Base-by-base conservation (phyloP, 1,139 yeast species). In the Zygosaccharomyces pseudobailii region DNA sequence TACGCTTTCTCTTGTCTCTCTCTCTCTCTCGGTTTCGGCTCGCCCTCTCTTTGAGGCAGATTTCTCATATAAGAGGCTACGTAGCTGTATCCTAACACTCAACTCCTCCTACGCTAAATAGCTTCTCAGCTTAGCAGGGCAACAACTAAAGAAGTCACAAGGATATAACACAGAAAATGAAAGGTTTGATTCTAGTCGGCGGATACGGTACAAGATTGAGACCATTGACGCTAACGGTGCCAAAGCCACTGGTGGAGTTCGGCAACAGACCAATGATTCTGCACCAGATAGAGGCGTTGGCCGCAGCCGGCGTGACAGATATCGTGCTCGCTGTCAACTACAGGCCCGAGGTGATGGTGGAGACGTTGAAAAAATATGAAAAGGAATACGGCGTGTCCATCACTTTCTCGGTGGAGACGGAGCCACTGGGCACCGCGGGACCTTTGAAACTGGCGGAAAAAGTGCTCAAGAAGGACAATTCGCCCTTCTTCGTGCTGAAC, bases 141-240 rank as follows among this genome's bases (percentile, higher is more conserved):
- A 13, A 6, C 2, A 2, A 9, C 27, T 24, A 6, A 24, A 24
- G 27, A 24, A 24, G 2, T 9, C 6, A 24, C 2, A 24, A 24
- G 9, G 6, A 9, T 27, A 27, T 24, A 24, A 8, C 32, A 28
- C 13, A 30, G 6, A 30, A 42, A 64, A 92, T 92, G 98, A 92
- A 92, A 79, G 98, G 97, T 69, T 82, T 92, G 72, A 92, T 92
- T 79, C 86, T 92, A 71, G 98, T 92, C 65, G 98, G 98, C 69
- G 98, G 98, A 71, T 92, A 89, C 78, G 99, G 99, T 79, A 92
- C 99, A 67, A 94, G 99, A 77, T 86, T 92, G 77, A 90, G 99
- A 81, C 99, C 99, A 55, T 79, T 92, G 66, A 94, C 99, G 53
- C 79, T 94, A 66, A 90, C 98, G 50, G 80, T 87, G 58, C 99